Evolutionary conservation across 768 basidiomycete species (phyloP), one percentile per base, ranked within the genome.

Genomic region (Rhodosporidiobolus odoratus): DNA sequence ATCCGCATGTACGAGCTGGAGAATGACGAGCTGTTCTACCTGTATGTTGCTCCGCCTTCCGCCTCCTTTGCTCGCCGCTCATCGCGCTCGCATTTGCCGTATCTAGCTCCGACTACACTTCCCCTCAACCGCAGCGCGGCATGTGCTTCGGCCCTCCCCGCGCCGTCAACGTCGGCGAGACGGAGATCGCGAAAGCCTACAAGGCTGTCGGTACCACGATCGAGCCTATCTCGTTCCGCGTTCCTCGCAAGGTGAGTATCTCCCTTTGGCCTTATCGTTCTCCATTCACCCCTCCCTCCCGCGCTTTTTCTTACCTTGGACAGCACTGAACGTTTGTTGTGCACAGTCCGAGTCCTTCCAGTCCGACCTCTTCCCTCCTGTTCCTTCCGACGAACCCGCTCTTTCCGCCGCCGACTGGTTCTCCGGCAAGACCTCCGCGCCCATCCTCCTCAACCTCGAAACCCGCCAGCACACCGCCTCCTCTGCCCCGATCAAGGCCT

Each of bases 1-100:
- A 88, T 98, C 72, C 88, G 95, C 35, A 95, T 91, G 84, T 98
- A 88, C 80, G 96, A 99, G 79, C 93, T 89, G 80, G 94, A 96
- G 76, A 85, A 84, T 40, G 94, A 97, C 80, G 83, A 86, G 57
- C 83, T 98, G 27, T 84, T 86, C 81, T 80, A 78, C 78, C 75
- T 83, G 69, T 80, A 19, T 32, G 72, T 38, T 8, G 30, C 25
- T 0, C 25, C 16, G 27, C 17, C 58, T 35, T 8, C 12, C 16
- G 21, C n/a, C 16, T 32, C 21, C 1, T 4, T 27, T 4, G 10
- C 27, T 16, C 10, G 16, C 21, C 4, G 6, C 16, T 23, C 27
- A 8, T 53, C 16, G 19, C 15, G n/a, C n/a, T n/a, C n/a, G n/a
- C n/a, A n/a, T n/a, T n/a, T n/a, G n/a, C n/a, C n/a, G n/a, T 15